Base-by-base conservation (phyloP, 2,329 filamentous ascomycete species). In the Lasiodiplodia theobromae region DNA sequence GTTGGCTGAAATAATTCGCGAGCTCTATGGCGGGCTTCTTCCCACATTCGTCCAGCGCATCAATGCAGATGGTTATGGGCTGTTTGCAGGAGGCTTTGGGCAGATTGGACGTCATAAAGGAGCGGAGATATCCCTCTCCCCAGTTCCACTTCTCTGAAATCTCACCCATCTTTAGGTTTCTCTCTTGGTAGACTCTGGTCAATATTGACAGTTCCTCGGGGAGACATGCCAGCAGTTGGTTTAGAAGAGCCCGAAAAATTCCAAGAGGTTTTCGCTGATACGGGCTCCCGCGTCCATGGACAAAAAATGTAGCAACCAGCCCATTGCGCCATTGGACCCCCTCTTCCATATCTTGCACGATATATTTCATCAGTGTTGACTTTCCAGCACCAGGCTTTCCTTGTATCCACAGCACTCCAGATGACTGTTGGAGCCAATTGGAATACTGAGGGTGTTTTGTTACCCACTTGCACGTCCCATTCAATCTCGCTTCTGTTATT, bases 331-430 rank as follows among this genome's bases (percentile, higher is more conserved):
- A 25, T 12, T 14, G 12, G 4, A 34, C 3, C 28, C 7, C 6
- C 53, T 34, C 31, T 34, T 57, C 49, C 49, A 51, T 11, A 3
- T 14, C 12, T 4, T 37, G 28, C 4, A 16, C 12, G 1, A 37
- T 10, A 12, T 57, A 37, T 57, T 57, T 57, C 25, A 57, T 31
- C n/a, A 57, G 1, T 16, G 53, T 57, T 37, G 53, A 57, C n/a
- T 57, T 57, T 8, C 25, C 53, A 1, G 23, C 53, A 21, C 53
- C 53, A 10, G 53, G 25, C 1, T 4, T 31, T 37, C 53, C 53
- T 37, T 16, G 5, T 16, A 57, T 57, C 53, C 53, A 57, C 2
- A 57, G 53, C 5, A 57, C 10, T 6, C 31, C 53, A 5, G 12
- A 11, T 14, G 21, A 14, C 18, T 37, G 31, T 1, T 34, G 11